Conservation (phyloP, 345 rosid genomes). For the Salix koriyanagi region DNA sequence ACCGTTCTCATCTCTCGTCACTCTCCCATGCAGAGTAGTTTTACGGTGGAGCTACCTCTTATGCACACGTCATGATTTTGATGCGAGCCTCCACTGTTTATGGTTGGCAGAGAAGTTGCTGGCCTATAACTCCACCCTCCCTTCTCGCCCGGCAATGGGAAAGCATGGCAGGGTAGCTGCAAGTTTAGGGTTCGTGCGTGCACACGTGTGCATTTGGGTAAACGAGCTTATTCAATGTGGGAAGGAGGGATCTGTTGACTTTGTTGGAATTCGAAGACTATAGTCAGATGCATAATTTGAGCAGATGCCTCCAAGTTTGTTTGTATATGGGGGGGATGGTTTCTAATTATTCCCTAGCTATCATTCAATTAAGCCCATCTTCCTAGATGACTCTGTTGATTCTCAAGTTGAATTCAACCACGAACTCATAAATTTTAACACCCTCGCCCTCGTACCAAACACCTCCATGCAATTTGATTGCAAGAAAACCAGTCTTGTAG, state of each 20-base stretch:
- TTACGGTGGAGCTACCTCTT: too few relatives aligned
- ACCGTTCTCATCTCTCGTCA: too few relatives aligned
- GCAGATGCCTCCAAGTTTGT: background rate
- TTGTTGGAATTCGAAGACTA: background rate
- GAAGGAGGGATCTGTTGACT: background rate
- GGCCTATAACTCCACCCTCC: background rate
- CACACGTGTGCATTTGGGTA: slow-evolving; percentile 6
- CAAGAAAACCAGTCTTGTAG: background rate
- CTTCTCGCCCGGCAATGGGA: background rate
- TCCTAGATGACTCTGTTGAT: slow-evolving; percentile 14
- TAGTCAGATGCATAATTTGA: background rate
- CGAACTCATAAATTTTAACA: background rate
- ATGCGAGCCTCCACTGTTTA: too few relatives aligned
- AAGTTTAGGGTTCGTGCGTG: too few relatives aligned
- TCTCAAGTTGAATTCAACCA: slow-evolving; percentile 12
- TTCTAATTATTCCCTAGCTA: background rate
- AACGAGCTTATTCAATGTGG: background rate
- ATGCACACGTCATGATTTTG: too few relatives aligned
- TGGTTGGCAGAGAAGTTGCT: background rate
- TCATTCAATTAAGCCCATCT: background rate
- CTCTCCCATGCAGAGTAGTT: too few relatives aligned
- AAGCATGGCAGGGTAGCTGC: background rate
- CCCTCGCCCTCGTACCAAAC: background rate
- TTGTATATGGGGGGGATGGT: background rate
- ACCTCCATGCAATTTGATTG: background rate